These are phyloP conservation scores for Hymenoscyphus scutula DNA, from an alignment of 2,329 filamentous ascomycete species.

Conservation along the genomic window DNA sequence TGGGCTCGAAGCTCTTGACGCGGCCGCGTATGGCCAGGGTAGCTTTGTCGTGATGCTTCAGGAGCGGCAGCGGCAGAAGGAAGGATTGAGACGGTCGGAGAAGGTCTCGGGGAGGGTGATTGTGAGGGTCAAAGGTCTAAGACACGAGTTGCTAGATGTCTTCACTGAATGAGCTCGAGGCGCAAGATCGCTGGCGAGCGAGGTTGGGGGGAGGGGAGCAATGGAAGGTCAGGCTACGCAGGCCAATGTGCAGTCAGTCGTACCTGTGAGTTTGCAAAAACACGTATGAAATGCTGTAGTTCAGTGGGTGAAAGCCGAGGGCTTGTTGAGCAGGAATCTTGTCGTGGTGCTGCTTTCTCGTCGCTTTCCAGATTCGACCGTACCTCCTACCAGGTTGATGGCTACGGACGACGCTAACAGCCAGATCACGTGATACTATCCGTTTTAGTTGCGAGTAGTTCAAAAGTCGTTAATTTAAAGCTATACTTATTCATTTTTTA, in stretches of 20 bases:
- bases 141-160: slow-evolving; percentile 1
- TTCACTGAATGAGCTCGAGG: slow-evolving; percentile 10
- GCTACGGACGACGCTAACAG: too few species aligned
- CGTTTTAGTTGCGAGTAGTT: too few species aligned
- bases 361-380: neutral
- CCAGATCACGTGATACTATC: too few species aligned
- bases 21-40: slow-evolving; percentile 9
- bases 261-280: slow-evolving; percentile 14
- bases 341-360: slow-evolving; percentile 23
- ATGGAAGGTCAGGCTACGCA: slow-evolving; percentile 1
- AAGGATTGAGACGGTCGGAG: neutral
- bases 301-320: slow-evolving; percentile 1
- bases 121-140: neutral
- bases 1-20: neutral
- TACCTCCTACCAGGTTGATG: too few species aligned
- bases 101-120: neutral
- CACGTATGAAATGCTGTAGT: neutral
- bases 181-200: slow-evolving; percentile 6
- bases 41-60: slow-evolving; percentile 7
- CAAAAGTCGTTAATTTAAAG: too few species aligned
- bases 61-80: neutral
- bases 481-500: too few species aligned
- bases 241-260: neutral
- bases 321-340: slow-evolving; percentile 21
- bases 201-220: neutral